phyloP scores from a whole-genome alignment of 306 rosid species.

The Senna siamea region DNA sequence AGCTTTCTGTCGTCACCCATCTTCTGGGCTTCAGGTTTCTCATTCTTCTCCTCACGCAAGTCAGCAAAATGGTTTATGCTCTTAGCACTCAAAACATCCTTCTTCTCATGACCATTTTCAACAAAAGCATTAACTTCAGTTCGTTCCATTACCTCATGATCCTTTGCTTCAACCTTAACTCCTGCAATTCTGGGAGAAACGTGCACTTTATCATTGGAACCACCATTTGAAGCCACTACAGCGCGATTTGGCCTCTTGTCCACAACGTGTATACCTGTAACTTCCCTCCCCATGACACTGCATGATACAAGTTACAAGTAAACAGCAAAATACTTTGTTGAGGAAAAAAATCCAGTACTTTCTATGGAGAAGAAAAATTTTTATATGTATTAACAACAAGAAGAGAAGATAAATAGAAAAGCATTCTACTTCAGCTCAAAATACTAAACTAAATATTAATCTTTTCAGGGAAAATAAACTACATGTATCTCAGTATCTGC shows the following conservation, averaged over 20 bases:
- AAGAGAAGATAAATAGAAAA: conserved; percentile 3
- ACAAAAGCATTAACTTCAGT: conserved; percentile 47
- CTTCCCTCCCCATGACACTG: conserved; percentile 95
- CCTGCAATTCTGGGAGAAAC: conserved; percentile 70
- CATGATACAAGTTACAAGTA: conserved; percentile 38
- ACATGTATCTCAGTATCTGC: conserved; percentile 14
- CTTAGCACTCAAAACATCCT: conserved; percentile 55
- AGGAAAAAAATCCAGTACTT: conserved; percentile 12
- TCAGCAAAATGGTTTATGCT: conserved; percentile 48
- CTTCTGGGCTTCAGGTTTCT: conserved; percentile 56
- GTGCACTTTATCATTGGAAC: conserved; percentile 52
- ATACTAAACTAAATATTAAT: background rate
- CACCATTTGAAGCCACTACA: conserved; percentile 49
- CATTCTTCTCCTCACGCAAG: conserved; percentile 50
- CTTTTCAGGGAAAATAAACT: background rate
- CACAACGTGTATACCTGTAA: conserved; percentile 55
- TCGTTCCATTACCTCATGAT: conserved; percentile 63
- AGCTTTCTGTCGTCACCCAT: conserved; percentile 45
- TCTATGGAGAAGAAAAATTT: conserved; percentile 10
- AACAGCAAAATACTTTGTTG: conserved; percentile 31
- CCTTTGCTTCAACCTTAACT: conserved; percentile 64
- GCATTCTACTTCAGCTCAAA: conserved; percentile 20
- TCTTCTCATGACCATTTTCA: conserved; percentile 54
- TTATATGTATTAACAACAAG: conserved; percentile 23
- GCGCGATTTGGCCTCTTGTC: conserved; percentile 58